Percentiles rank a stretch among this genome's conserved stretches.
Conservation (phyloP, 2,329 filamentous ascomycete species). For the Teratosphaeria gauchensis region DNA sequence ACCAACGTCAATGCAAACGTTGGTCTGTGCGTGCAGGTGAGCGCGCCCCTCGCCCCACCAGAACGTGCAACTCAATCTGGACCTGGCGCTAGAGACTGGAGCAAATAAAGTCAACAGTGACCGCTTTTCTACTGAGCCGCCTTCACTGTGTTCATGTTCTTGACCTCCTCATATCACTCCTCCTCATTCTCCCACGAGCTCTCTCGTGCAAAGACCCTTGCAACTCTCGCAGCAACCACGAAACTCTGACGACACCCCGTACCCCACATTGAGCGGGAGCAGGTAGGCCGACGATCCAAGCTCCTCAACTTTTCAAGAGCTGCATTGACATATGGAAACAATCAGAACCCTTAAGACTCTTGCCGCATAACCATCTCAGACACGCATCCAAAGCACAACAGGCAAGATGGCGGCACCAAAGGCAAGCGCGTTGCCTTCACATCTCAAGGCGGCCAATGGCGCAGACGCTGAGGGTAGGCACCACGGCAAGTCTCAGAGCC, state of each 20-base stretch:
- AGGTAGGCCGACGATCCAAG: background rate
- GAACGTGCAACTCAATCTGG: background rate
- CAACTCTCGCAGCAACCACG: background rate
- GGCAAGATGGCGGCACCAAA: slow-evolving; percentile 41
- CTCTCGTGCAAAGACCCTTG: background rate
- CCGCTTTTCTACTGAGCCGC: background rate
- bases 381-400: background rate
- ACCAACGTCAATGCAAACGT: background rate
- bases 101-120: background rate
- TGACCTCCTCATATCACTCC: background rate
- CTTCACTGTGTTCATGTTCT: background rate
- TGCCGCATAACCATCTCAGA: background rate
- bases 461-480: slow-evolving; percentile 46
- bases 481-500: slow-evolving; percentile 76
- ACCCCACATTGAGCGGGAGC: background rate
- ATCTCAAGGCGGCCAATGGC: slow-evolving; percentile 56
- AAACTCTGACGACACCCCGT: background rate
- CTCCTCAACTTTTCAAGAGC: background rate
- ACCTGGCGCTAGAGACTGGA: background rate
- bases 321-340: background rate
- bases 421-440: slow-evolving; percentile 63
- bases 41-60: background rate
- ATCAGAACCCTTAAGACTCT: background rate
- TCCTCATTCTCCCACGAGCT: background rate
- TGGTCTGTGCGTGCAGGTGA: background rate